Base-by-base conservation (phyloP, 306 rosid species). In the Vigna hirtella region DNA sequence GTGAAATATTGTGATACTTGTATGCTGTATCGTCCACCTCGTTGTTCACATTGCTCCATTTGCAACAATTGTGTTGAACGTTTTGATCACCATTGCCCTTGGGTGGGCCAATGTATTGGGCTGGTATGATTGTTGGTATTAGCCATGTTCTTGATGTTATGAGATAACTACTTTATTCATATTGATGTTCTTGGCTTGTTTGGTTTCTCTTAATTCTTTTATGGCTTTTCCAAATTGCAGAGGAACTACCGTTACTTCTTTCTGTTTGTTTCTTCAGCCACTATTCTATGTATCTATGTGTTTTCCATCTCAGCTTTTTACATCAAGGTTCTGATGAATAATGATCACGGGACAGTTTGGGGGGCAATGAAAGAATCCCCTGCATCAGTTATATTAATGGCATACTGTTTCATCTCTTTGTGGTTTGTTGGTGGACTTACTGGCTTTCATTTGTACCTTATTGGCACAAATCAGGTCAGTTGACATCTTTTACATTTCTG, bases 51-150 rank as follows among this genome's bases (percentile, higher is more conserved):
- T 86, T 94, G 98, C 87, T 92, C 98, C 77, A 92, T 92, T 77
- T 94, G 98, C 87, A 92, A 92, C 85, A 94, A 94, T 70, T 94
- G 98, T 78, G 97, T 94, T 81, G 96, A 94, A 80, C 98, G 93
- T 66, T 94, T 94, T 81, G 98, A 94, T 83, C 98, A 94, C 68
- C 98, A 94, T 67, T 94, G 98, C 87, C 98, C 98, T 83, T 94
- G 98, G 98, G 98, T 94, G 74, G 98, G 98, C 59, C 98, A 94
- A 82, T 94, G 98, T 83, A 92, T 94, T 88, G 98, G 98, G 73
- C 87, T 86, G 96, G 98, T 94, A 89, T 57, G 90, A 66, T 67
- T 52, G 65, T 68, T 72, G 50, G 38, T 51, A 12, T 79, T 50
- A 65, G 38, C 52, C 20, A 51, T 53, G 42, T 50, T 36, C 11